Evolutionary conservation across 306 rosid species (phyloP), one percentile per base, ranked within the genome.

Genomic region (Lathyrus aphaca): DNA sequence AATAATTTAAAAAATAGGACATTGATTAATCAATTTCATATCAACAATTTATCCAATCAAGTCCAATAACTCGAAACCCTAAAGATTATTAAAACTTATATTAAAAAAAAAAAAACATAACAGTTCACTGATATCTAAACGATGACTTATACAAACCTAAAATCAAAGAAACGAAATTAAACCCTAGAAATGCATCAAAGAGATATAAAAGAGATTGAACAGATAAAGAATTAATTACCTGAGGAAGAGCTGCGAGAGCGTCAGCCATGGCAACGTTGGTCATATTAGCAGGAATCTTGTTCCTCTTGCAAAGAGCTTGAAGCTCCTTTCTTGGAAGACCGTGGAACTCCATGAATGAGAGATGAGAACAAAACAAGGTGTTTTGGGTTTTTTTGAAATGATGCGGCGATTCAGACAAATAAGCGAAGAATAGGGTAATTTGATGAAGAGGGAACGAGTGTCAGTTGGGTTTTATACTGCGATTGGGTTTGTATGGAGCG

Each of bases 201-300:
- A 40, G 8, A 4, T 2, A 17, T 5, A 16, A 3, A 2, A 5
- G 25, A 30, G 4, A 10, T 2, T 16, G 9, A 8, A n/a, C 3
- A 73, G 17, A 38, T 23, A n/a, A 15, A 15, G 8, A 21, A 50
- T 1, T 5, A 2, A 0, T 74, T 83, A 88, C 97, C 0, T 69
- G 83, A 21, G 68, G 68, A 65, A 94, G 96, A 77, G 92, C 84
- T 1, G 64, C 4, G 45, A 94, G 97, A 62, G 96, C 81, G 6
- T 88, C 85, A 2, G 91, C 97, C 99, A 94, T 94, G 81, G 92
- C 97, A 2, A 88, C 68, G 4, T 88, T 94, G 75, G 99, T 87
- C 74, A 74, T 73, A 17, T 94, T 94, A 0, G 99, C 97, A 0
- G 96, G 99, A 76, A 94, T 89, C 82, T 81, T 89, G 84, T 94